phyloP scores from a whole-genome alignment of 192 early-diverging fungal species.

The Paraglomus brasilianum region DNA sequence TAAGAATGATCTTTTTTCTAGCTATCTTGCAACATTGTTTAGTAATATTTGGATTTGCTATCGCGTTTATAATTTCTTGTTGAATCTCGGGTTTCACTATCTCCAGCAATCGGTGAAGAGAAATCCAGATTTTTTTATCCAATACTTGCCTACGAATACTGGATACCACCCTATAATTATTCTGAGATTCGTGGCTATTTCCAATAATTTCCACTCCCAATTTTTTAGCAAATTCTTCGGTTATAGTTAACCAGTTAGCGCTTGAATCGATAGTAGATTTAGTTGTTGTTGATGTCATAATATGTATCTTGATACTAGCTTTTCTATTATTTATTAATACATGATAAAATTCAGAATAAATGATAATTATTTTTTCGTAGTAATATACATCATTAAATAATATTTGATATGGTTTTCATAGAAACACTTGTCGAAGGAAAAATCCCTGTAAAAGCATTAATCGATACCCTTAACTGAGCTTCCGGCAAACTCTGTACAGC shows the following conservation, averaged over 20 bases:
- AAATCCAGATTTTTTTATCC: slow-evolving; percentile 2
- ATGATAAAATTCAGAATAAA: too few species aligned
- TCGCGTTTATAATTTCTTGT: slow-evolving; percentile 13
- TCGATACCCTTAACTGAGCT: slow-evolving; percentile 2
- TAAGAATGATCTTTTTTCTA: slow-evolving; percentile 4
- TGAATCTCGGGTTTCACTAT: slow-evolving; percentile 22
- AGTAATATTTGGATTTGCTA: too few species aligned
- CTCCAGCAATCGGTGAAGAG: slow-evolving; percentile 7
- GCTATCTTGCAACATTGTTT: too few species aligned
- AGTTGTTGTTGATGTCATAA: slow-evolving; percentile 22
- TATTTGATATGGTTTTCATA: too few species aligned
- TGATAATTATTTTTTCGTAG: too few species aligned
- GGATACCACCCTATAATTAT: slow-evolving; percentile 4
- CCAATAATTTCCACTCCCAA: slow-evolving; percentile 8
- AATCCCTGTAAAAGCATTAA: too few species aligned
- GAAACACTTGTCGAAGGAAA: too few species aligned
- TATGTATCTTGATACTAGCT: too few species aligned
- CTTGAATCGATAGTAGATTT: slow-evolving; percentile 17
- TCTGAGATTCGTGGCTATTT: slow-evolving; percentile 10
- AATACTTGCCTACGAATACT: neutral
- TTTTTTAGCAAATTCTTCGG: slow-evolving; percentile 18
- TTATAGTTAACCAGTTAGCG: slow-evolving; percentile 19
- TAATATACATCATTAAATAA: too few species aligned
- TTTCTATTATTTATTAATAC: slow-evolving; percentile 24
- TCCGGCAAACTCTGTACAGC: slow-evolving; percentile 20